phyloP scores from a whole-genome alignment of 495 filamentous ascomycete species.

The Paragyromitra xinjiangensis region DNA sequence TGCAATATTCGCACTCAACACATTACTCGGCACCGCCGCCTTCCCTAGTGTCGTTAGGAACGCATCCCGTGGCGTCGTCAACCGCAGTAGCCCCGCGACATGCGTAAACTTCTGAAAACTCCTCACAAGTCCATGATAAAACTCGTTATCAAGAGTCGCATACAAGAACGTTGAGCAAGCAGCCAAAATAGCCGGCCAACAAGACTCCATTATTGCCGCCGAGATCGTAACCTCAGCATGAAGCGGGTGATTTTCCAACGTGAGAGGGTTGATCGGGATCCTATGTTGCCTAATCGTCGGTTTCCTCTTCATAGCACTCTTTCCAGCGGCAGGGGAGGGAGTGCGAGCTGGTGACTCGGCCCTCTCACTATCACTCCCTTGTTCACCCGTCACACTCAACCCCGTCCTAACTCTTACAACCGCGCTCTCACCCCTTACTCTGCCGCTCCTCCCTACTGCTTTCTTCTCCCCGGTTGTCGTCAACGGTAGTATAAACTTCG shows the following conservation, averaged over 20 bases:
- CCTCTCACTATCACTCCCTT: slow-evolving; percentile 59
- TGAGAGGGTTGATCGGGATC: slow-evolving; percentile 81
- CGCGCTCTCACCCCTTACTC: slow-evolving; percentile 27
- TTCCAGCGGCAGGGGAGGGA: slow-evolving; percentile 53
- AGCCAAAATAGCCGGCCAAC: slow-evolving; percentile 94
- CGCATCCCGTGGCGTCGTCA: slow-evolving; percentile 88
- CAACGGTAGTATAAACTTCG: slow-evolving; percentile 88
- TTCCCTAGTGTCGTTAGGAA: slow-evolving; percentile 94
- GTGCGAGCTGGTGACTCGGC: slow-evolving; percentile 59
- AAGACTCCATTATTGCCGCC: slow-evolving; percentile 83
- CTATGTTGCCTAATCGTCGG: slow-evolving; percentile 67
- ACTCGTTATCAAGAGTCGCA: slow-evolving; percentile 90
- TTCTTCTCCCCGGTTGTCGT: slow-evolving; percentile 74
- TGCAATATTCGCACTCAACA: slow-evolving; percentile 68
- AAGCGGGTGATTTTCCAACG: slow-evolving; percentile 73
- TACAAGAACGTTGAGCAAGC: slow-evolving; percentile 94
- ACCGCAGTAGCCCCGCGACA: slow-evolving; percentile 85
- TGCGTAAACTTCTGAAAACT: slow-evolving; percentile 96
- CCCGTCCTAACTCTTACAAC: slow-evolving; percentile 21
- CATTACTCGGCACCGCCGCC: slow-evolving; percentile 82
- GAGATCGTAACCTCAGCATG: slow-evolving; percentile 75
- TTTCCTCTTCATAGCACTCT: slow-evolving; percentile 61
- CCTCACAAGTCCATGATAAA: slow-evolving; percentile 90
- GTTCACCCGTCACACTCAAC: slow-evolving; percentile 22
- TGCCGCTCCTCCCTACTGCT: slow-evolving; percentile 46